Evolutionary conservation across 2,329 filamentous ascomycete species (phyloP).

Genomic region (Aspergillus pseudotamarii): DNA sequence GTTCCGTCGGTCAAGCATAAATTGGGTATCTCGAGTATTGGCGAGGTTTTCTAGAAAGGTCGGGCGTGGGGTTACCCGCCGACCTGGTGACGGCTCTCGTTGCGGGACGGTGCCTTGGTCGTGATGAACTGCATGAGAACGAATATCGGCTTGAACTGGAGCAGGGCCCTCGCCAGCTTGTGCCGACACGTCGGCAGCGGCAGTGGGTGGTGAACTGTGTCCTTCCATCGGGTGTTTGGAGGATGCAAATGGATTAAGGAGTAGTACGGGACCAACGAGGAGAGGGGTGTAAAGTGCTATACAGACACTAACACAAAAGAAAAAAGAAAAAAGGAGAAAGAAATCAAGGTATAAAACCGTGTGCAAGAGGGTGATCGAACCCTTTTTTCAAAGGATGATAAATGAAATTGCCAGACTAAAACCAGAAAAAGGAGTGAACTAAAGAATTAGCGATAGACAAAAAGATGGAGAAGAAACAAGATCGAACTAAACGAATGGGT

Average conservation of each 20-base stretch:
- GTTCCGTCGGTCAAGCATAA: constrained; percentile 31
- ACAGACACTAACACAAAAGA: not conserved
- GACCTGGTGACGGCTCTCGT: constrained; percentile 12
- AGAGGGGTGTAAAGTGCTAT: not conserved
- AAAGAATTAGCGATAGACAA: constrained; percentile 1
- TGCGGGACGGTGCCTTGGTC: constrained; percentile 9
- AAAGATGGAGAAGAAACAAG: not conserved
- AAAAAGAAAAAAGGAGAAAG: not conserved
- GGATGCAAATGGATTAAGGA: not conserved
- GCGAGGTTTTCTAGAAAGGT: constrained; percentile 38
- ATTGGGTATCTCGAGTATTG: constrained; percentile 34
- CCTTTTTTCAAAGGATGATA: not conserved
- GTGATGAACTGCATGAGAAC: constrained; percentile 15
- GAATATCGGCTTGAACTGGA: constrained; percentile 22
- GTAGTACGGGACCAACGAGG: not conserved
- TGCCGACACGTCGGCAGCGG: constrained; percentile 13
- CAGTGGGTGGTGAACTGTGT: constrained; percentile 8
- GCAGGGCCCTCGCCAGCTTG: constrained; percentile 19
- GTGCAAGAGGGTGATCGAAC: not conserved
- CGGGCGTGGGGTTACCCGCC: constrained; percentile 33
- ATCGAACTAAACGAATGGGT: not conserved
- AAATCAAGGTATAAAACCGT: not conserved
- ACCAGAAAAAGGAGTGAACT: not conserved
- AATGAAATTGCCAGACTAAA: not conserved
- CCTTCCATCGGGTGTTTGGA: not conserved